Base-by-base conservation (phyloP, 2,329 filamentous ascomycete species). In the Aphanocladium album region DNA sequence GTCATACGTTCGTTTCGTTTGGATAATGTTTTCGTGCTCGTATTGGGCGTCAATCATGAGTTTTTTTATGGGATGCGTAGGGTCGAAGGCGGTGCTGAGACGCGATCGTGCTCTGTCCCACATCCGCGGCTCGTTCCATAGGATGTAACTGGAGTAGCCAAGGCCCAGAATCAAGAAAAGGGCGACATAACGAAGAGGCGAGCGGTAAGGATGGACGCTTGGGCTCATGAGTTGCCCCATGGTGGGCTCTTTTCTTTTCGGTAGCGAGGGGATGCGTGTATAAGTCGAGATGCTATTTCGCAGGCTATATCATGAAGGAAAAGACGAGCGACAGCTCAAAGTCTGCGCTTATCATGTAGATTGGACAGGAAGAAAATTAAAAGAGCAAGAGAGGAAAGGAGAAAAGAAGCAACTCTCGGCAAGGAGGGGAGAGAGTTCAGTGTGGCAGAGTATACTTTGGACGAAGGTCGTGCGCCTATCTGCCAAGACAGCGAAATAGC, bases 11-110 rank as follows among this genome's bases (percentile, higher is more conserved):
- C 79, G 76, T 37, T 75, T 73, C 16, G 73, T 53, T 3, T 47
- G 67, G 19, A 84, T 70, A 27, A 78, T 64, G 9, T 68, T 65
- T 16, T 76, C 72, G 64, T 82, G 81, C 17, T 71, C 70, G 37
- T 70, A 67, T 53, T 78, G 77, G 57, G 81, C 80, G 6, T 77
- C 73, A 46, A 70, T 67, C 64, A 84, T 80, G 46, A 84, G 75
- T 39, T 72, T 70, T 64, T 79, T 76, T 63, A 84, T 83, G n/a
- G 81, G 79, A 64, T 84, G 80, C 39, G 70, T 68, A 3, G 67
- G 64, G 19, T 65, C 67, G 37, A 67, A 47, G 25, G 67, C 67
- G 30, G 69, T 60, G 19, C 67, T 61, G 9, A 63, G 63, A 49
- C 63, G 63, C 2, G 58, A 25, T 19, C 11, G 62, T 39, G 62